A percentile compares a stretch with the other conserved stretches of the same genome.
These are phyloP conservation scores for Quercus rubra DNA, from an alignment of 306 rosid species.

Conservation along the genomic window DNA sequence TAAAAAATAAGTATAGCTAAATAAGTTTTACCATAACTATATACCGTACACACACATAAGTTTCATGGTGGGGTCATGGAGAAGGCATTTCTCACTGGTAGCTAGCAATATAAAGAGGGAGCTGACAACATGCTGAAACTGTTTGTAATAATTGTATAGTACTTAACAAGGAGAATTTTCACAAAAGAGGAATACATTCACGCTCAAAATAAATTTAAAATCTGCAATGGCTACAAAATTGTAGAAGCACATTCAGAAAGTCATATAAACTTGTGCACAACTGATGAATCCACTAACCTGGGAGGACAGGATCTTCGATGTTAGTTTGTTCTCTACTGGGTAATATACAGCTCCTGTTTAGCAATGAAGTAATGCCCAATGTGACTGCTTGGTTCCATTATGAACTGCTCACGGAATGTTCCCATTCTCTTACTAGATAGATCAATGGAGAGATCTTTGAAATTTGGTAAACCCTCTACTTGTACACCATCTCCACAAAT, in stretches of 20 bases:
- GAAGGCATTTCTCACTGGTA: not conserved
- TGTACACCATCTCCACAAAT: constrained; percentile 97
- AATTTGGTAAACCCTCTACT: constrained; percentile 82
- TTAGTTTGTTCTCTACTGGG: constrained; percentile 30
- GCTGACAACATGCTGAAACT: not conserved
- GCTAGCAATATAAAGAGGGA: not conserved
- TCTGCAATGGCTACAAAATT: constrained; percentile 1
- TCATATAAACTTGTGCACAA: not conserved
- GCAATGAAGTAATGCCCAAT: constrained; percentile 77
- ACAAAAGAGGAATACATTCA: not conserved
- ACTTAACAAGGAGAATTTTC: not conserved
- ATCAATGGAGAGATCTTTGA: constrained; percentile 83
- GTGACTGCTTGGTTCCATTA: constrained; percentile 63
- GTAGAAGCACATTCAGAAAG: not conserved
- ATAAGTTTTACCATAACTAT: not conserved
- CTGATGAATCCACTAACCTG: constrained; percentile 5
- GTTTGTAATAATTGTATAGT: not conserved
- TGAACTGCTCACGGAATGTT: constrained; percentile 79
- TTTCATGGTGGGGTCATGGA: not conserved
- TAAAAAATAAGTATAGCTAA: no score
- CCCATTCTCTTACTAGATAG: constrained; percentile 79
- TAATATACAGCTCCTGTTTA: constrained; percentile 81
- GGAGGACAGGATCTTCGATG: not conserved
- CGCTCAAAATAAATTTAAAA: not conserved
- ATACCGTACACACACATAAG: not conserved